Percentiles rank a stretch among this genome's conserved stretches.
Evolutionary conservation across 768 basidiomycete species (phyloP).

Genomic region (Podaxis sp.): DNA sequence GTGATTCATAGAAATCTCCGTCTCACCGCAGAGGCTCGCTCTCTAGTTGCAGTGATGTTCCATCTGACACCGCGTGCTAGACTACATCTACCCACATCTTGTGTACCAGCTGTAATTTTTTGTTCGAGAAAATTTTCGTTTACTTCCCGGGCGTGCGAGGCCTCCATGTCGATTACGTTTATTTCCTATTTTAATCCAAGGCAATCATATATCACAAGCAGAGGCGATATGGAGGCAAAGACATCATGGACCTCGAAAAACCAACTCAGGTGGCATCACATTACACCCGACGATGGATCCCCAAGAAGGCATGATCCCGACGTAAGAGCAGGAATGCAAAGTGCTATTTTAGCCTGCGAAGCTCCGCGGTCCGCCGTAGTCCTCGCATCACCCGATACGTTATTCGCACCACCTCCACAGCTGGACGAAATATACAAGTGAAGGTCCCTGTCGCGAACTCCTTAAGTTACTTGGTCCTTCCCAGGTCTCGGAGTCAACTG

Average conservation of each 20-base stretch:
- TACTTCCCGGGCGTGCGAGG: too few species aligned
- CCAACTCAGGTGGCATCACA: not conserved
- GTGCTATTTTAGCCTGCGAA: too few species aligned
- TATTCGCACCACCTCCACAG: not conserved
- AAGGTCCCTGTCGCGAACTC: not conserved
- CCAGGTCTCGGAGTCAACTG: not conserved
- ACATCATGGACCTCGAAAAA: not conserved
- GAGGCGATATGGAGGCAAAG: not conserved
- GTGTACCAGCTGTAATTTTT: not conserved
- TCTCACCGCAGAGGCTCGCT: not conserved
- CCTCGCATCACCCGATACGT: not conserved
- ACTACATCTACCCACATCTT: too few species aligned
- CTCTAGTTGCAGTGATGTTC: not conserved
- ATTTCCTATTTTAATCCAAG: not conserved
- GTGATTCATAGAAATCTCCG: not conserved
- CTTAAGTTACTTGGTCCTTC: not conserved
- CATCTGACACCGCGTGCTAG: conserved; percentile 6
- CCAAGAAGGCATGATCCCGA: too few species aligned
- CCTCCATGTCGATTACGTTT: too few species aligned
- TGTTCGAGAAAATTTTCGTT: not conserved
- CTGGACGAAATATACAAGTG: not conserved
- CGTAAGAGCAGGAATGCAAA: too few species aligned
- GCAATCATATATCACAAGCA: not conserved
- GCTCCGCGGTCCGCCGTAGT: not conserved
- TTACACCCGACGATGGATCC: not conserved